Percentiles rank a stretch among this genome's conserved stretches.
Evolutionary conservation across 805 yeast species (phyloP).

Genomic region (Pachysolen tannophilus): DNA sequence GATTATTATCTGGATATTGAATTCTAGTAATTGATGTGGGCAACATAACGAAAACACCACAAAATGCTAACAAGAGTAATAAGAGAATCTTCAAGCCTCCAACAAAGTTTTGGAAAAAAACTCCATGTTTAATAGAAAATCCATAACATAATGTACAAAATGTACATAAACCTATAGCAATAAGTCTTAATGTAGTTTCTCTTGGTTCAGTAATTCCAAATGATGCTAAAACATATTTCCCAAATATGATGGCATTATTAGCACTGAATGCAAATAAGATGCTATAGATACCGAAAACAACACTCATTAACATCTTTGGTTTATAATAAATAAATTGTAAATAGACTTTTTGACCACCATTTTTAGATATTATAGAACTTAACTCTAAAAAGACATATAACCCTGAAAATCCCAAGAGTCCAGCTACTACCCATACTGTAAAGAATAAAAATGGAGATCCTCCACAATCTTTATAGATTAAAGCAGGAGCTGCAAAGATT

Average conservation of each 20-base stretch:
- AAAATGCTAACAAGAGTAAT: conserved; percentile 36
- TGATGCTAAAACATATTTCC: conserved; percentile 46
- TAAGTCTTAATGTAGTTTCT: conserved; percentile 24
- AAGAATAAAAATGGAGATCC: conserved; percentile 46
- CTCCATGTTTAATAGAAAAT: conserved; percentile 42
- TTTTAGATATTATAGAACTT: conserved; percentile 52
- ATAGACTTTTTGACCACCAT: conserved; percentile 60
- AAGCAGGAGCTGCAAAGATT: conserved; percentile 53
- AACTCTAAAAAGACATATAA: conserved; percentile 49
- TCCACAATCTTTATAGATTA: conserved; percentile 48
- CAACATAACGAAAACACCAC: conserved; percentile 42
- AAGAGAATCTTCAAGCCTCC: conserved; percentile 46
- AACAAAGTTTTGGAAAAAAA: conserved; percentile 44
- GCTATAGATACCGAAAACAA: conserved; percentile 39
- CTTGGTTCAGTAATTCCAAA: conserved; percentile 26
- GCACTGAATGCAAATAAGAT: conserved; percentile 48
- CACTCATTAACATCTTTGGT: conserved; percentile 45
- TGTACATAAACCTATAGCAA: conserved; percentile 24
- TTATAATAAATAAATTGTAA: conserved; percentile 47
- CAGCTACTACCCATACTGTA: conserved; percentile 46
- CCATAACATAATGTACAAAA: conserved; percentile 39
- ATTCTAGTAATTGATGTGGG: conserved; percentile 26
- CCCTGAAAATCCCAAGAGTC: conserved; percentile 47
- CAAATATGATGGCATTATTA: conserved; percentile 52
- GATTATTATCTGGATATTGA: conserved; percentile 3